Evolutionary conservation across 345 rosid species (phyloP), one percentile per base, ranked within the genome.

Genomic region (Populus deltoides): DNA sequence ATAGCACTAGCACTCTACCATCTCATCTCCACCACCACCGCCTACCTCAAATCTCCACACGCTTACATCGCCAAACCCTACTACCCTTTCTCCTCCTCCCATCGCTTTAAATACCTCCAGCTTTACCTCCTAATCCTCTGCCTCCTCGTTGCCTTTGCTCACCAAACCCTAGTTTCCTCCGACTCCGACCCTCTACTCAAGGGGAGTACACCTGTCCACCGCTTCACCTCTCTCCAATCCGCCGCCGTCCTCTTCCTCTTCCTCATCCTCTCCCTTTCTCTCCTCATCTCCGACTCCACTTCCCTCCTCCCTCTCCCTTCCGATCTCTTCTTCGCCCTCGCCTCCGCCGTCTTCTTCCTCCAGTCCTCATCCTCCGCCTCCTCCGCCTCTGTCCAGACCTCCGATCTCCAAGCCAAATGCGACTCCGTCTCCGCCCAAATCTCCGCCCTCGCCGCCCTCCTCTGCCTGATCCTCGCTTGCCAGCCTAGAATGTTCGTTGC

Each of bases 131-230:
- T 89, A 71, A 70, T 88, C 18, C 33, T 86, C 86, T 92, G 78
- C 75, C 97, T 96, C 35, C 83, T 91, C 89, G 25, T 90, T 62
- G 86, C 97, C 72, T 86, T 86, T 72, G 81, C 81, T 77, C 94
- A 91, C 90, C 91, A 91, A 83, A 82, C 89, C 87, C 77, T 90
- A 57, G 62, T 83, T 73, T 89, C 99, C 49, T 74, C 89, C 84
- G 89, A 89, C 81, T 81, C 94, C 57, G 97, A 93, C 77, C 99
- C 98, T 11, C 94, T 93, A 76, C 82, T 92, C 73, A 89, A 90
- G 78, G 98, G 99, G 61, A 82, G 89, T 69, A 86, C 97, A 29
- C 97, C 99, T 16, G 97, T 96, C 77, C 97, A 93, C 85, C 87
- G 78, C 85, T 91, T 96, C 87, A 75, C 89, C 75, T 85, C 98